Evolutionary conservation across 345 rosid genomes (phyloP).

Genomic region (Eucalyptus pumila): DNA sequence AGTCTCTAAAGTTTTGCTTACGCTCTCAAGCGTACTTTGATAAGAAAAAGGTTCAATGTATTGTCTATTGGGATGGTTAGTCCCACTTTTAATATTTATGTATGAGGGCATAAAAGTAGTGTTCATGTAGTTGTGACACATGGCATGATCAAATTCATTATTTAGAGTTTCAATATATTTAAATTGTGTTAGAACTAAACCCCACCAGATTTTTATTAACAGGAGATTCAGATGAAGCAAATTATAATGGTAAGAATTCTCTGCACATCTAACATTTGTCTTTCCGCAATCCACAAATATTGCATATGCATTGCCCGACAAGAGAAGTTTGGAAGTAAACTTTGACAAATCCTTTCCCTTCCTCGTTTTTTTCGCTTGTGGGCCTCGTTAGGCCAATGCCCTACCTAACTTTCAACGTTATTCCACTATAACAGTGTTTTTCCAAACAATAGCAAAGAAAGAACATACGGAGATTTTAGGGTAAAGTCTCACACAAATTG

Average conservation of each 20-base stretch:
- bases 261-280: neutral
- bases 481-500: neutral
- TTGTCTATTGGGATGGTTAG: neutral
- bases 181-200: neutral
- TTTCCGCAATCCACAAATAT: neutral
- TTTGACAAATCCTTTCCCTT: neutral
- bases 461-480: neutral
- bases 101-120: neutral
- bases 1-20: neutral
- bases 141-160: neutral
- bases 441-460: neutral
- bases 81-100: neutral
- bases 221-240: neutral
- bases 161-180: neutral
- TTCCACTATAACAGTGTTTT: neutral
- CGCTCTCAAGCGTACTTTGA: neutral
- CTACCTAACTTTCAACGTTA: neutral
- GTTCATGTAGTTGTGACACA: neutral
- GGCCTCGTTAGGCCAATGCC: neutral
- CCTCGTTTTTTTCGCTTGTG: neutral
- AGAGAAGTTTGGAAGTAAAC: neutral
- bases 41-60: neutral
- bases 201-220: neutral
- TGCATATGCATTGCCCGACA: neutral
- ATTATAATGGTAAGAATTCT: neutral